Base-by-base conservation (phyloP, 805 yeast genomes). In the Pichia cabralensis region DNA sequence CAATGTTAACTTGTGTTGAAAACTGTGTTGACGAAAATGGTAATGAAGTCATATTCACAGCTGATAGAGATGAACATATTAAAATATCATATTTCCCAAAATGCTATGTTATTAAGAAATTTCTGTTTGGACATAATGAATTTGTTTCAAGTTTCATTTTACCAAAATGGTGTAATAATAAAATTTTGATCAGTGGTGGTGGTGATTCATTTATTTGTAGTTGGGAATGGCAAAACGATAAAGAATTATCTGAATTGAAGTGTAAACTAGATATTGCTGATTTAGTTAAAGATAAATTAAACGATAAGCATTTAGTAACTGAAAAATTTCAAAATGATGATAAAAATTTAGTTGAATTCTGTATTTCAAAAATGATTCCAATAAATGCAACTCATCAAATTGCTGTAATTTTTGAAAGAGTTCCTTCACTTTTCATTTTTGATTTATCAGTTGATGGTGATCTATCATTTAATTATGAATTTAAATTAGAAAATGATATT, bases 1-100 rank as follows among this genome's bases (percentile, higher is more conserved):
- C 96, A 3, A 85, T 92, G 96, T 69, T 92, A 41, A 81, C 94
- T n/a, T 85, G 77, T 42, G 69, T 88, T 3, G 50, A 66, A 20
- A 61, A 76, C 19, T 63, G 67, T 10, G 46, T 48, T 3, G 53
- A 58, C 28, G 56, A 63, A 21, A 31, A 44, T 14, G 69, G 65
- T 8, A 69, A 70, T 39, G 64, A 66, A 42, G 80, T 58, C 40
- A 54, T 88, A 12, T 65, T 89, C 36, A 76, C 94, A 2, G 76
- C 88, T 25, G 99, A 92, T 61, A 71, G 98, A 58, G 99, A 92
- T 58, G 99, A 92, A 58, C 99, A 94, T 56, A 80, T 92, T 42
- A 71, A 94, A 53, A 67, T 92, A 13, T 73, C 95, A 3, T 69
- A 74, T 44, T 85, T 70, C 48, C 97, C 96, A 2, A 69, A 77